A percentile compares a stretch with the other conserved stretches of the same genome.
phyloP scores from a whole-genome alignment of 768 basidiomycete genomes.

The Lactarius pseudohatsudake region DNA sequence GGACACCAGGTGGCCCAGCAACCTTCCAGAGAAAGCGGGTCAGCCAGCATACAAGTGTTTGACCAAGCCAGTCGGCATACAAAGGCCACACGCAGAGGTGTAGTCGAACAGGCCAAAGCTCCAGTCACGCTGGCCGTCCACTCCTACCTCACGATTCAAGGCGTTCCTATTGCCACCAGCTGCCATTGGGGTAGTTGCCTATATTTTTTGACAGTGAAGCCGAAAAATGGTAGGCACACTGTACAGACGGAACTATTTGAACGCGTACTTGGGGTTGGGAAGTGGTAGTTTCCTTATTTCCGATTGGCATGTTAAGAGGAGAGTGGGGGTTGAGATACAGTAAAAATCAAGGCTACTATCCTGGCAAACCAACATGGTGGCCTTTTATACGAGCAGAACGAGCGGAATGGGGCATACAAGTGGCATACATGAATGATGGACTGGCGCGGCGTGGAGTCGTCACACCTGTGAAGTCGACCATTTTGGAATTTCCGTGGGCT shows the following conservation, averaged over 20 bases:
- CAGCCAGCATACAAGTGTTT: conserved; percentile 28
- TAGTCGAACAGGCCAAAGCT: conserved; percentile 33
- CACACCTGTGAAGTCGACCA: no score
- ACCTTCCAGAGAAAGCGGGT: conserved; percentile 31
- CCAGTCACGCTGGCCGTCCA: conserved; percentile 38
- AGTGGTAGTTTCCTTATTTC: not conserved
- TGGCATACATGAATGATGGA: no score
- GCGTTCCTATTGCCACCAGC: conserved; percentile 31
- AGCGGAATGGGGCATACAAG: no score
- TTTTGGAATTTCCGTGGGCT: no score
- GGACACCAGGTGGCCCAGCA: conserved; percentile 42
- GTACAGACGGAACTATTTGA: not conserved
- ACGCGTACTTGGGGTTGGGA: not conserved
- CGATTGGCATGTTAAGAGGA: not conserved
- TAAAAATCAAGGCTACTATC: not conserved
- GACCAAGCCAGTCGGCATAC: conserved; percentile 32
- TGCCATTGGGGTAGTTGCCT: conserved; percentile 5
- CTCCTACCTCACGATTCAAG: conserved; percentile 30
- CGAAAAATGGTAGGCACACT: not conserved
- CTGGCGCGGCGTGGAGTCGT: not conserved
- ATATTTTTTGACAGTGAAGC: not conserved
- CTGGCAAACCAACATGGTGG: no score
- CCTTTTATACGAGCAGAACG: not conserved
- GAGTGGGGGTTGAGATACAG: not conserved
- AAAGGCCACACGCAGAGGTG: conserved; percentile 31